These are phyloP conservation scores for Stentor coeruleus DNA, from an alignment of 73 alveolate genomes.

Conservation along the genomic window DNA sequence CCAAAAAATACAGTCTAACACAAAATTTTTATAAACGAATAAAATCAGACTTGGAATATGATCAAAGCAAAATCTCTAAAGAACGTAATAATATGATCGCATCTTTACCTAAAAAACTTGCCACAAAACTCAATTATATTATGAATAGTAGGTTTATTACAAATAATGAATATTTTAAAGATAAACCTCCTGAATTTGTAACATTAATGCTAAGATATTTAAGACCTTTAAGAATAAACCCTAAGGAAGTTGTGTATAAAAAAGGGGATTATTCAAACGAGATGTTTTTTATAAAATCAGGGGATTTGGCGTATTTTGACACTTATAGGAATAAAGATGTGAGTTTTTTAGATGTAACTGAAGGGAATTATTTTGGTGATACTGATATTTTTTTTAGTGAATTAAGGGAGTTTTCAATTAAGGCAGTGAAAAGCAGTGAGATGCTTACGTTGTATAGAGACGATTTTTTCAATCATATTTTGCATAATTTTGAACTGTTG, in stretches of 20 bases:
- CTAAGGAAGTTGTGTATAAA: constrained; percentile 46
- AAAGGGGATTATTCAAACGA: constrained; percentile 66
- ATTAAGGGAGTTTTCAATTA: neutral
- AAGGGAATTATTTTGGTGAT: constrained; percentile 68
- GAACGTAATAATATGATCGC: constrained; percentile 59
- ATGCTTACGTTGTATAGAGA: neutral
- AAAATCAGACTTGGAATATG: constrained; percentile 30
- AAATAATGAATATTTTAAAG: constrained; percentile 41
- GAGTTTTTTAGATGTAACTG: constrained; percentile 39
- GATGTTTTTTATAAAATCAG: constrained; percentile 56
- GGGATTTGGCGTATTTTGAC: constrained; percentile 29
- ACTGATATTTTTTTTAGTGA: constrained; percentile 42
- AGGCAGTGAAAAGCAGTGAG: constrained; percentile 19
- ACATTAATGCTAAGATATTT: constrained; percentile 66
- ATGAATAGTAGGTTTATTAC: constrained; percentile 48
- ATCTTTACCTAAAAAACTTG: constrained; percentile 60
- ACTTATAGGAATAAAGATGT: constrained; percentile 30
- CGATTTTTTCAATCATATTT: constrained; percentile 2
- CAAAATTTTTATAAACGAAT: constrained; percentile 23
- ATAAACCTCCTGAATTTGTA: constrained; percentile 54
- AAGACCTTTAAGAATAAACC: constrained; percentile 52
- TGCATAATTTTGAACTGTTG: neutral
- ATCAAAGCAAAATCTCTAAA: constrained; percentile 28
- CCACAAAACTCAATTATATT: constrained; percentile 46
- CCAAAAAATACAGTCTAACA: constrained; percentile 33